phyloP scores from a whole-genome alignment of 768 basidiomycete species.

The Tulasnella sp. region DNA sequence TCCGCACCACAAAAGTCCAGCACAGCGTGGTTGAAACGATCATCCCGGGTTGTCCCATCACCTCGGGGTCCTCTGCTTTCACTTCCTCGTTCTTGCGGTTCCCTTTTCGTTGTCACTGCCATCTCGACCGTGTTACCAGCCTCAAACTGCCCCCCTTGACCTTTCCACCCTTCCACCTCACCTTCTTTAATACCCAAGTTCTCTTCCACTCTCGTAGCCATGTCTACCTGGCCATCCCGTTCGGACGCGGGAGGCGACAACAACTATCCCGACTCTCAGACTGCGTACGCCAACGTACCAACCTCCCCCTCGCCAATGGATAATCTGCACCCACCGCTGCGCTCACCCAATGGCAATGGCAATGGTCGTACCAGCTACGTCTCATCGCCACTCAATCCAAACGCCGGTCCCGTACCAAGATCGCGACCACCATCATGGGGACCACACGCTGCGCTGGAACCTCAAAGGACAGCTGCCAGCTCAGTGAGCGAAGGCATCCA shows the following conservation, averaged over 20 bases:
- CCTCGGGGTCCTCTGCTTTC: not conserved
- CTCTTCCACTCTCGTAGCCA: not conserved
- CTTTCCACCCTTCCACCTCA: constrained; percentile 7
- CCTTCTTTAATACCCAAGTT: constrained; percentile 10
- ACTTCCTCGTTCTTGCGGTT: not conserved
- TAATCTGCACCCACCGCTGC: constrained; percentile 14
- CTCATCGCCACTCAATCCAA: constrained; percentile 29
- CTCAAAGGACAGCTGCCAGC: constrained; percentile 4
- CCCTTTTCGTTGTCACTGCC: not conserved
- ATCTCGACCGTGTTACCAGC: constrained; percentile 7
- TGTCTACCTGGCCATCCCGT: constrained; percentile 23
- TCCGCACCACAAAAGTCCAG: not conserved
- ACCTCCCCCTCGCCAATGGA: constrained; percentile 21
- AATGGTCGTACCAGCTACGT: constrained; percentile 6
- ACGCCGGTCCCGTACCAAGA: constrained; percentile 9
- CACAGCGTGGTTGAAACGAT: not conserved
- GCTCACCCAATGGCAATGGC: not conserved
- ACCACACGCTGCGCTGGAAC: not conserved
- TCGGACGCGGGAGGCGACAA: not conserved
- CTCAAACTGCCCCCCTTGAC: constrained; percentile 3
- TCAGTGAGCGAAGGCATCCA: constrained; percentile 9
- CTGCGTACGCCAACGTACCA: constrained; percentile 22
- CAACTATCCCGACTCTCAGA: constrained; percentile 8
- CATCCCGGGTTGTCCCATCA: not conserved
- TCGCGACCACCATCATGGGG: constrained; percentile 24